Evolutionary conservation across 78 protist species (phyloP).

Genomic region (Dictyostelium intermedium): DNA sequence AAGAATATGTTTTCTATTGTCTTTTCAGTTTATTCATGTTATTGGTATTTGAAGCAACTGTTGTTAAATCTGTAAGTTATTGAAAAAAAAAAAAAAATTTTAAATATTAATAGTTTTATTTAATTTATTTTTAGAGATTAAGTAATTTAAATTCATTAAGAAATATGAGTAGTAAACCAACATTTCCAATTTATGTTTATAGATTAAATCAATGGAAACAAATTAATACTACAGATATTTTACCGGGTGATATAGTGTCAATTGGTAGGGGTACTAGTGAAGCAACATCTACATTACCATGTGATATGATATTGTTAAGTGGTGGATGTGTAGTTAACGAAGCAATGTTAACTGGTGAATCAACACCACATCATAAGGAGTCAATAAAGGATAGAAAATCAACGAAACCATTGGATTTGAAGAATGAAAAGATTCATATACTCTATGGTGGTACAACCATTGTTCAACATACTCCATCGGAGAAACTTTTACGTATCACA

Average conservation of each 20-base stretch:
- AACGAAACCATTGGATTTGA: background rate
- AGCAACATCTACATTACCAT: constrained; percentile 80
- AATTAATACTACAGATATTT: constrained; percentile 59
- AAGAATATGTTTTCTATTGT: constrained; percentile 95
- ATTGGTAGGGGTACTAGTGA: constrained; percentile 54
- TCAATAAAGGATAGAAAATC: constrained; percentile 34
- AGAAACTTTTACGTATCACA: background rate
- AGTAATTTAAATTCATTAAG: constrained; percentile 63
- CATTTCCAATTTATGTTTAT: constrained; percentile 56
- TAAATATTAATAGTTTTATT: background rate
- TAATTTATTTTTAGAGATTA: constrained; percentile 34
- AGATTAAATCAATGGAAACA: constrained; percentile 74
- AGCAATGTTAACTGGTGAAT: constrained; percentile 98
- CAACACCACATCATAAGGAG: constrained; percentile 93
- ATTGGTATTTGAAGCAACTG: constrained; percentile 94
- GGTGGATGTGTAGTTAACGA: constrained; percentile 98
- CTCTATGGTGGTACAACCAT: constrained; percentile 94
- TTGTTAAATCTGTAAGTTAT: constrained; percentile 80
- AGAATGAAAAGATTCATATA: constrained; percentile 73
- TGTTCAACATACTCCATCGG: constrained; percentile 75
- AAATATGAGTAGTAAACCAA: constrained; percentile 82
- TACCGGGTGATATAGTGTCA: constrained; percentile 82
- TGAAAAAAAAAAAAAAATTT: background rate
- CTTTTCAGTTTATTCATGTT: constrained; percentile 97
- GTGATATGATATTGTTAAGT: constrained; percentile 93